These are phyloP conservation scores for Akanthomyces lecanii DNA, from an alignment of 2,329 filamentous ascomycete species.

Conservation along the genomic window DNA sequence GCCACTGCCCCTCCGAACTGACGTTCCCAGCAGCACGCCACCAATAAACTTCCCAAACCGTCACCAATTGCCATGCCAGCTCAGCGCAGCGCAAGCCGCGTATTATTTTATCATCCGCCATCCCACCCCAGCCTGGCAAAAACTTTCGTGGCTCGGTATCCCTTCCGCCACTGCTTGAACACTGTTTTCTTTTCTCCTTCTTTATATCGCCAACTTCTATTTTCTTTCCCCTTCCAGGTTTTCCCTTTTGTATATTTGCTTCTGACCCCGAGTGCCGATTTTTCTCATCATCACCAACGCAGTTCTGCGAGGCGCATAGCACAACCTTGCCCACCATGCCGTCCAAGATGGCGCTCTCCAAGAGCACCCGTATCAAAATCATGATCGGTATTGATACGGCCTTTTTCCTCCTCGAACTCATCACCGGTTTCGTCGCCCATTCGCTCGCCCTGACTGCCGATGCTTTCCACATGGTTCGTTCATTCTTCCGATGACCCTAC, in stretches of 20 bases:
- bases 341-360: conserved; percentile 75
- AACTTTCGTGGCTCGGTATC: not conserved
- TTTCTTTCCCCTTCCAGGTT: not conserved
- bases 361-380: conserved; percentile 85
- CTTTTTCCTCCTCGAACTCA: conserved; percentile 89
- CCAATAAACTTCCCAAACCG: not conserved
- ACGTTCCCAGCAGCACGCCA: not conserved
- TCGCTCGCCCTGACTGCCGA: conserved; percentile 93
- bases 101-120: not conserved
- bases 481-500: conserved; percentile 4
- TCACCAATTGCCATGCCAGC: not conserved
- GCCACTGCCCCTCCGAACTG: not conserved
- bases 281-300: not conserved
- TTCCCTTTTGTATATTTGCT: not conserved
- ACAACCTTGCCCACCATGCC: conserved; percentile 18
- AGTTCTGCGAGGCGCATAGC: not conserved
- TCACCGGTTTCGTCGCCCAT: conserved; percentile 78
- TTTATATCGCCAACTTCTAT: not conserved
- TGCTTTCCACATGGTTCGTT: conserved; percentile 90
- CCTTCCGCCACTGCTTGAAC: not conserved
- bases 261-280: not conserved
- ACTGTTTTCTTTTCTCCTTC: not conserved
- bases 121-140: not conserved
- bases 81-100: not conserved
- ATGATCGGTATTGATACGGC: conserved; percentile 84